Evolutionary conservation across 208 protist species (phyloP).

Genomic region (Acanthamoeba healyi): DNA sequence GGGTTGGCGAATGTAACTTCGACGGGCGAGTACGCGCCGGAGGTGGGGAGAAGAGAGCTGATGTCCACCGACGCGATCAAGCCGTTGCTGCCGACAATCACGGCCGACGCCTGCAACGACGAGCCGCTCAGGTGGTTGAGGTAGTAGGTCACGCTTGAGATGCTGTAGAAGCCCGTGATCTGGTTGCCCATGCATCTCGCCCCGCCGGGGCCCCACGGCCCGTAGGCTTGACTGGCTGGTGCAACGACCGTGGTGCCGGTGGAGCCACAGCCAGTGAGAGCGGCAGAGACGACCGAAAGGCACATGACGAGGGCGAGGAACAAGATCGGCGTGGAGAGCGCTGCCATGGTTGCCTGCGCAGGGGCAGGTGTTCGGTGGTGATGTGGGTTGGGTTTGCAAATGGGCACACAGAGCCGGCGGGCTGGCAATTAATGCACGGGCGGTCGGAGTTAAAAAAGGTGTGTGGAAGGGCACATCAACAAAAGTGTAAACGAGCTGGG

Average conservation of each 20-base stretch:
- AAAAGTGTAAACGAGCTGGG: too few species aligned
- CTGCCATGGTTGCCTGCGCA: too few species aligned
- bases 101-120: not conserved
- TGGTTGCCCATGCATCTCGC: not conserved
- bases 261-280: not conserved
- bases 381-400: too few species aligned
- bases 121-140: not conserved
- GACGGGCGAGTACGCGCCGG: too few species aligned
- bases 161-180: not conserved
- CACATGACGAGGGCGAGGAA: not conserved
- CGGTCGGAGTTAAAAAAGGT: too few species aligned
- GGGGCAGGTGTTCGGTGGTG: too few species aligned
- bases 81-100: not conserved
- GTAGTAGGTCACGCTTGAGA: not conserved
- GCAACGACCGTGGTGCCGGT: not conserved
- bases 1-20: not conserved
- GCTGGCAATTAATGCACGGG: too few species aligned
- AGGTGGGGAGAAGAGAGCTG: not conserved
- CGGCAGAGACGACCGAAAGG: not conserved
- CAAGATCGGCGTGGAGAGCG: not conserved
- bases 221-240: not conserved
- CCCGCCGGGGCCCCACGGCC: not conserved
- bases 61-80: not conserved
- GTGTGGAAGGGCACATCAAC: too few species aligned
- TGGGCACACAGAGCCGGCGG: too few species aligned